phyloP scores from a whole-genome alignment of 1,284 basidiomycete species.

The Ustilago cynodontis region DNA sequence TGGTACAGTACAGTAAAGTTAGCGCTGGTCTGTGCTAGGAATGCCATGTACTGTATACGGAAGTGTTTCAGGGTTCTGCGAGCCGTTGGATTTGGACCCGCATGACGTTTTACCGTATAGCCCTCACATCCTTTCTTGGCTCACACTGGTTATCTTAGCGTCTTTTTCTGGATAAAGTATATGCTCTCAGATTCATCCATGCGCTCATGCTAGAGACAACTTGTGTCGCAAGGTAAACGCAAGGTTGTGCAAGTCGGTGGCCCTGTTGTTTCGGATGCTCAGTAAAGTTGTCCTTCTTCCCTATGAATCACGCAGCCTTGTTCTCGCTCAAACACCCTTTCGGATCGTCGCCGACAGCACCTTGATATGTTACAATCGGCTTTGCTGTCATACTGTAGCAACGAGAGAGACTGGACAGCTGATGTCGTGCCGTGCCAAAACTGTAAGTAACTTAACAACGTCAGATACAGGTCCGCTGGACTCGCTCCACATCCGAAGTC shows the following conservation, averaged over 20 bases:
- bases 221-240: no score
- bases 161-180: background rate
- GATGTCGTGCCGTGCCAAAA: no score
- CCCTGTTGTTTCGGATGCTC: no score
- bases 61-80: slow-evolving; percentile 1
- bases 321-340: no score
- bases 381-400: background rate
- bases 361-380: background rate
- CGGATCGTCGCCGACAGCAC: background rate
- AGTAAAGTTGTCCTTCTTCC: no score
- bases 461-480: slow-evolving; percentile 1
- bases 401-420: no score
- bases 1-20: no score
- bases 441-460: no score
- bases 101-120: background rate
- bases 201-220: no score
- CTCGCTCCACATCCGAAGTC: slow-evolving; percentile 13
- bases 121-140: background rate
- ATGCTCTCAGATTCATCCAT: no score
- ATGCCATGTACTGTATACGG: background rate
- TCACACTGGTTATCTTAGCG: background rate
- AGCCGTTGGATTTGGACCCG: background rate
- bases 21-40: background rate
- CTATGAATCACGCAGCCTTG: no score
- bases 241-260: no score